Evolutionary conservation across 1,284 basidiomycete species (phyloP).

Genomic region (Heliocybe sulcata): DNA sequence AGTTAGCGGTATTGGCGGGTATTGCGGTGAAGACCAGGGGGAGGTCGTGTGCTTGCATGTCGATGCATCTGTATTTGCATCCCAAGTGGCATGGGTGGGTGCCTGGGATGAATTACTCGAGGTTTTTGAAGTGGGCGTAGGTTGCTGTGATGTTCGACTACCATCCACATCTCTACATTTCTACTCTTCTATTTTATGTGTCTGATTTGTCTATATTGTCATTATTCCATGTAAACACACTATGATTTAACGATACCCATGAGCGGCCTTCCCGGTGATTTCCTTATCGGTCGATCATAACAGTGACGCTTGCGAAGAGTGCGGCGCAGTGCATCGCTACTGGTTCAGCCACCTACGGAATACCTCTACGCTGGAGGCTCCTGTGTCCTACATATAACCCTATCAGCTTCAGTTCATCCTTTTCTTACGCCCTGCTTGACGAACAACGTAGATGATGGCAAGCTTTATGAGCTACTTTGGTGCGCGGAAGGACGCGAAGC

Average conservation of each 20-base stretch:
- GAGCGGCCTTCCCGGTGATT: neutral
- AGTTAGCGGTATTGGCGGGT: neutral
- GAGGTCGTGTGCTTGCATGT: too few relatives aligned
- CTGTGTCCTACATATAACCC: neutral
- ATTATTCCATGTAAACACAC: too few relatives aligned
- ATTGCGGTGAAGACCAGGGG: neutral
- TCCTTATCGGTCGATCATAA: constrained; percentile 3
- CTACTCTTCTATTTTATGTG: too few relatives aligned
- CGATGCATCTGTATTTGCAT: too few relatives aligned
- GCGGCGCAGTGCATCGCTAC: neutral
- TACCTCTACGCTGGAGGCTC: neutral
- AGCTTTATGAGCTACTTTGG: constrained; percentile 84
- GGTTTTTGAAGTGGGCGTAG: too few relatives aligned
- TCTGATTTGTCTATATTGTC: too few relatives aligned
- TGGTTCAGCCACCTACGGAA: neutral
- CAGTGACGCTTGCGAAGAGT: neutral
- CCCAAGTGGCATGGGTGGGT: too few relatives aligned
- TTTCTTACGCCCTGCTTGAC: neutral
- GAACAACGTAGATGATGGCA: constrained; percentile 57
- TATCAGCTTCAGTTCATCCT: neutral
- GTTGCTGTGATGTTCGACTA: too few relatives aligned
- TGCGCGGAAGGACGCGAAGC: constrained; percentile 71
- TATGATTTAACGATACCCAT: neutral
- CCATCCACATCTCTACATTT: too few relatives aligned
- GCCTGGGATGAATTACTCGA: too few relatives aligned